Conservation (phyloP, 2,329 filamentous ascomycete genomes). For the Pyrenophora graminea region DNA sequence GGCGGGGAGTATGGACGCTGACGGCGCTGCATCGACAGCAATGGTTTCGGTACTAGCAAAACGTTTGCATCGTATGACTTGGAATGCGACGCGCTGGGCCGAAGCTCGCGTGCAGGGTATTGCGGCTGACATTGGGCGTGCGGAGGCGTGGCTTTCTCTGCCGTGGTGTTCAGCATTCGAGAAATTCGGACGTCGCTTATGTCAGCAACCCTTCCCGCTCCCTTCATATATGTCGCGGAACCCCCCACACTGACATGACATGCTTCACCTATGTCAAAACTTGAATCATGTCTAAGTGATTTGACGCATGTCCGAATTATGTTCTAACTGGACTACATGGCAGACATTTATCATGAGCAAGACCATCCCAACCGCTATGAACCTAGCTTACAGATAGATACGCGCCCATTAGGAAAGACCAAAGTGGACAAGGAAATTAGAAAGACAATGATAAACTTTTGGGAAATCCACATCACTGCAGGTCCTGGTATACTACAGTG, state of each 20-base stretch:
- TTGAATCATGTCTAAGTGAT: neutral
- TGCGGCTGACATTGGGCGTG: slow-evolving; percentile 60
- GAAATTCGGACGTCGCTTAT: slow-evolving; percentile 33
- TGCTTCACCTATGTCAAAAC: neutral
- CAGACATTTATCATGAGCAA: neutral
- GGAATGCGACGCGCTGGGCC: slow-evolving; percentile 25
- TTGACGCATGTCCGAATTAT: neutral
- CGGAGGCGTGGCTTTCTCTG: slow-evolving; percentile 14
- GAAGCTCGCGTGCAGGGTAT: slow-evolving; percentile 63
- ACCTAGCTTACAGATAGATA: neutral
- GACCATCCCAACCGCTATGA: neutral
- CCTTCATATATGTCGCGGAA: neutral
- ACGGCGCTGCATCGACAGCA: slow-evolving; percentile 9
- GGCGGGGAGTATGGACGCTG: slow-evolving; percentile 3
- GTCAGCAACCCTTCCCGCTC: slow-evolving; percentile 21
- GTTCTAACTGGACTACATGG: neutral
- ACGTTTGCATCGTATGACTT: slow-evolving; percentile 23
- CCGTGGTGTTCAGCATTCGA: slow-evolving; percentile 12
- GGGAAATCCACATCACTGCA: slow-evolving; percentile 24
- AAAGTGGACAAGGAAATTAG: slow-evolving; percentile 6
- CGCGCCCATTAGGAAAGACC: neutral
- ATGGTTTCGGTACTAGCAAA: slow-evolving; percentile 27
- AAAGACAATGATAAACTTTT: slow-evolving; percentile 27
- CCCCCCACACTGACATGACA: neutral
- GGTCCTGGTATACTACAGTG: slow-evolving; percentile 20